phyloP scores from a whole-genome alignment of 2,329 filamentous ascomycete species.

The Zasmidium angulare region DNA sequence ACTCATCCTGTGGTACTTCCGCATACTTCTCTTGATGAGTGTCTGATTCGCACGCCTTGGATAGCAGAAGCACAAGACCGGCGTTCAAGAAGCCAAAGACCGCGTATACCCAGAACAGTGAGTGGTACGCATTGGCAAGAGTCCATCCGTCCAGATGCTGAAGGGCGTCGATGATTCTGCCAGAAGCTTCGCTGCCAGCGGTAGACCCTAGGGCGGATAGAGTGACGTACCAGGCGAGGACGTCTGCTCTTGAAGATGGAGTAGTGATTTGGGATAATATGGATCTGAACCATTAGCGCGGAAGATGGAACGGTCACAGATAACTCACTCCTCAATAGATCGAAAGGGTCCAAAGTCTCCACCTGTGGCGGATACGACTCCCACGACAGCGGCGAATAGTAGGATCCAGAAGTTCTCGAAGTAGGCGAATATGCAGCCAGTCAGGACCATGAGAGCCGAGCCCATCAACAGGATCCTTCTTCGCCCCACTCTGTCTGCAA shows the following conservation, averaged over 20 bases:
- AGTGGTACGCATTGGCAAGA: conserved; percentile 55
- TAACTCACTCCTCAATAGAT: conserved; percentile 58
- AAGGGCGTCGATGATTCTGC: conserved; percentile 53
- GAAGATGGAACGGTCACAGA: background rate
- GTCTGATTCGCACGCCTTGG: conserved; percentile 51
- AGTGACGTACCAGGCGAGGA: conserved; percentile 67
- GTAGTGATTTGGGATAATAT: conserved; percentile 62
- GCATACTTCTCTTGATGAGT: conserved; percentile 29
- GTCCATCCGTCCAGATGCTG: conserved; percentile 49
- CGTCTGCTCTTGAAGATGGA: conserved; percentile 57
- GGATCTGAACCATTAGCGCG: conserved; percentile 34
- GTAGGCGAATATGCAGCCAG: conserved; percentile 30
- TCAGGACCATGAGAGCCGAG: conserved; percentile 33
- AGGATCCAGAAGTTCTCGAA: conserved; percentile 37
- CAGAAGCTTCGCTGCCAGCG: conserved; percentile 54
- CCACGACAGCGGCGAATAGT: conserved; percentile 34
- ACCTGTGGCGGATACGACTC: conserved; percentile 43
- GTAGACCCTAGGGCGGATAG: conserved; percentile 57
- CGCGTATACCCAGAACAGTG: conserved; percentile 59
- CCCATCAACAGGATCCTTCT: conserved; percentile 33
- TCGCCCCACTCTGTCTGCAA: conserved; percentile 35
- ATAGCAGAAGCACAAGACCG: conserved; percentile 48
- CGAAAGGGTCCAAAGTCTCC: conserved; percentile 68
- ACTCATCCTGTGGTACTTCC: conserved; percentile 30
- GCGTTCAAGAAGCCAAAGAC: conserved; percentile 57